Evolutionary conservation across 805 yeast species (phyloP).

Genomic region (Metschnikowia borealis): DNA sequence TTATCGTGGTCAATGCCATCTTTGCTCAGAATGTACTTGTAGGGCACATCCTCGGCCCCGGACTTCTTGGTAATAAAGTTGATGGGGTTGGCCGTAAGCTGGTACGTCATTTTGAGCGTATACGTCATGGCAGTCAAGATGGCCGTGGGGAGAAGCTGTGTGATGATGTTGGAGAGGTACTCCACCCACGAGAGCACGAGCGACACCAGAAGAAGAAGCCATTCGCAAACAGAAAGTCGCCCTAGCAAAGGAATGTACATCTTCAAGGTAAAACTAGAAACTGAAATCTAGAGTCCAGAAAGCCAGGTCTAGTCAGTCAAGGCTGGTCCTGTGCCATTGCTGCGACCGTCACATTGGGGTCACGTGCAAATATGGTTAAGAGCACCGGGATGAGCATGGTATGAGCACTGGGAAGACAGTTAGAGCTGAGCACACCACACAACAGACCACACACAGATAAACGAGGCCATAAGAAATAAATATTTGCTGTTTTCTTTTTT

Average conservation of each 20-base stretch:
- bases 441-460: too few species aligned
- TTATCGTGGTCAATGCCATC: constrained; percentile 18
- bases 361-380: too few species aligned
- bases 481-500: too few species aligned
- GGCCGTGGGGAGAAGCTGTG: constrained; percentile 42
- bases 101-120: constrained; percentile 25
- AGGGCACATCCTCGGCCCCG: constrained; percentile 13
- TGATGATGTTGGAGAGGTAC: constrained; percentile 40
- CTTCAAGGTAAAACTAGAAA: too few species aligned
- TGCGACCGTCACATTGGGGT: too few species aligned
- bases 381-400: too few species aligned
- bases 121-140: constrained; percentile 36
- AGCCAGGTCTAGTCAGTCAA: too few species aligned
- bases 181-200: constrained; percentile 49
- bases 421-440: too few species aligned
- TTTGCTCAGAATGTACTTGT: constrained; percentile 23
- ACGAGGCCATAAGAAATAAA: too few species aligned
- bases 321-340: too few species aligned
- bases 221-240: constrained; percentile 45
- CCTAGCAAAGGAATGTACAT: constrained; percentile 23
- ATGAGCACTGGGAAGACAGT: too few species aligned
- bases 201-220: constrained; percentile 44
- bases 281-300: too few species aligned
- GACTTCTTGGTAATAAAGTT: constrained; percentile 17
- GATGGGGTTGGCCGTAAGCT: constrained; percentile 26